Conservation (phyloP, 148 eudicot species). For the Mesembryanthemum crystallinum region DNA sequence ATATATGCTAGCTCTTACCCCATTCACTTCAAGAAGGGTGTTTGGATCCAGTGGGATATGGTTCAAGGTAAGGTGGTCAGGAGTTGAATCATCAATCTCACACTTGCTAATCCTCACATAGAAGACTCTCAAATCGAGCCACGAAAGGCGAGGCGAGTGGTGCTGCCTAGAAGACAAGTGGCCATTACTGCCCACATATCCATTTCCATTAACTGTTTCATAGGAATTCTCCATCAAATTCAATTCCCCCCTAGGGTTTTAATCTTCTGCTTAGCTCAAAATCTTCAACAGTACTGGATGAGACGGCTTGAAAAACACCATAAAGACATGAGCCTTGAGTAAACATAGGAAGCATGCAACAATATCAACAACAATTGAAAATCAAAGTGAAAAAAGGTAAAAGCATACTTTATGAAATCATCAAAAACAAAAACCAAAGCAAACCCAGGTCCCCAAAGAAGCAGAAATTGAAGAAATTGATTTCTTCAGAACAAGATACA, state of each 20-base stretch:
- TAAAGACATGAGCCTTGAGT: slow-evolving; percentile 15
- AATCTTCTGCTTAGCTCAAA: slow-evolving; percentile 17
- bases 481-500: slow-evolving; percentile 4
- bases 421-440: slow-evolving; percentile 3
- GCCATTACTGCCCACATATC: slow-evolving; percentile 36
- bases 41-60: slow-evolving; percentile 62
- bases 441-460: background rate
- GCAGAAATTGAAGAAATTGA: background rate
- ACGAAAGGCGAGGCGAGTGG: slow-evolving; percentile 39
- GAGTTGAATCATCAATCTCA: slow-evolving; percentile 55
- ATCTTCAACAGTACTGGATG: slow-evolving; percentile 18
- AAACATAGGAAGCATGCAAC: slow-evolving; percentile 28
- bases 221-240: slow-evolving; percentile 39
- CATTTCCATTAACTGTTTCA: slow-evolving; percentile 36
- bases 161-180: slow-evolving; percentile 31
- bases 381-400: background rate
- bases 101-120: slow-evolving; percentile 67
- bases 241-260: slow-evolving; percentile 12
- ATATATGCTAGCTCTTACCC: slow-evolving; percentile 54
- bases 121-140: slow-evolving; percentile 75
- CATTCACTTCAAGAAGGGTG: slow-evolving; percentile 72
- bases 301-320: slow-evolving; percentile 26
- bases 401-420: background rate
- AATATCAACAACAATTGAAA: background rate
- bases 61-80: slow-evolving; percentile 61